phyloP scores from a whole-genome alignment of 306 rosid genomes.

The Lotus japonicus region DNA sequence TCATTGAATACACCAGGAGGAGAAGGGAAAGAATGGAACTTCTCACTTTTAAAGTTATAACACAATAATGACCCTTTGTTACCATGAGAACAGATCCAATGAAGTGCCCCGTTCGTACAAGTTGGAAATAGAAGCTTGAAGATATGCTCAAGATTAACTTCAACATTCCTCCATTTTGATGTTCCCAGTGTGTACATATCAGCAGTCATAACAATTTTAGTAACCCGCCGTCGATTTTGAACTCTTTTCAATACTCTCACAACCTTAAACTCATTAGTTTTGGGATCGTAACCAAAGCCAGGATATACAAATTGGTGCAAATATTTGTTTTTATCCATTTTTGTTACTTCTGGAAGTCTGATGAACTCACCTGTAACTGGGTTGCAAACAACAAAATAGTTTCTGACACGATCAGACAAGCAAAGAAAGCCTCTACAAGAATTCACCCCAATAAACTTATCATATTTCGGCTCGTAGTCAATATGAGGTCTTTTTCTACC shows the following conservation, averaged over 20 bases:
- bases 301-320: too few relatives aligned
- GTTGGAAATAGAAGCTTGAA: background rate
- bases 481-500: too few relatives aligned
- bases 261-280: background rate
- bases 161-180: background rate
- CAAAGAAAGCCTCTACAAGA: conserved; percentile 25
- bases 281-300: background rate
- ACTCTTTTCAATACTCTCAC: background rate
- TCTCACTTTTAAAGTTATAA: background rate
- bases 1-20: background rate
- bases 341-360: background rate
- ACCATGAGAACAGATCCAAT: background rate
- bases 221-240: too few relatives aligned
- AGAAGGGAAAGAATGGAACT: conserved; percentile 6
- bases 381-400: conserved; percentile 18
- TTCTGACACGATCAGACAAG: background rate
- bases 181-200: background rate
- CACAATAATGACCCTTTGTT: background rate
- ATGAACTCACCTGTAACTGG: conserved; percentile 16
- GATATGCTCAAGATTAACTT: background rate
- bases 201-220: background rate
- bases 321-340: too few relatives aligned
- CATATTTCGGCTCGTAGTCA: too few relatives aligned
- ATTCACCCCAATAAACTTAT: background rate
- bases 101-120: background rate